phyloP scores from a whole-genome alignment of 495 filamentous ascomycete species.

The Xylaria curta region DNA sequence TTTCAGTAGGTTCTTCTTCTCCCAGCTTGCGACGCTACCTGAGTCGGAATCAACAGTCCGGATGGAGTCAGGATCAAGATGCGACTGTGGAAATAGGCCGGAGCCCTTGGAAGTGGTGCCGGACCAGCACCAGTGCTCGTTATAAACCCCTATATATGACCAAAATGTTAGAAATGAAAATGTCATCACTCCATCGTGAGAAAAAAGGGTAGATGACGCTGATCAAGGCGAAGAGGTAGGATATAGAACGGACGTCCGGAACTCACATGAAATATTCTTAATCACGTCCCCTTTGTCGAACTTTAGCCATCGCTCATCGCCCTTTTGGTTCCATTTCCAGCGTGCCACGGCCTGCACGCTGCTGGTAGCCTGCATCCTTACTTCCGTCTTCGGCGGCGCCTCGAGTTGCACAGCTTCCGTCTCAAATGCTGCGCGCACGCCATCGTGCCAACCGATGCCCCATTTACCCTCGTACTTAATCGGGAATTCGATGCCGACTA shows the following conservation, averaged over 20 bases:
- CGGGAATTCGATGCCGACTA: conserved; percentile 55
- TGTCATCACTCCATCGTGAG: neutral
- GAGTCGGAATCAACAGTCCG: conserved; percentile 34
- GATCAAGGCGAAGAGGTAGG: neutral
- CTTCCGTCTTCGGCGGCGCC: conserved; percentile 43
- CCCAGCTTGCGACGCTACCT: conserved; percentile 40
- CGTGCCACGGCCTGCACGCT: conserved; percentile 45
- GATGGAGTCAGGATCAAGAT: conserved; percentile 45
- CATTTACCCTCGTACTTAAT: conserved; percentile 52
- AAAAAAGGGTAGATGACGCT: neutral
- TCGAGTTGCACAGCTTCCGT: conserved; percentile 47
- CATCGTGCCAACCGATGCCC: conserved; percentile 56
- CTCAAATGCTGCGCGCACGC: conserved; percentile 49
- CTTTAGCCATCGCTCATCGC: conserved; percentile 52
- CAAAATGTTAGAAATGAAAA: conserved; percentile 12
- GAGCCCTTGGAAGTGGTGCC: conserved; percentile 52
- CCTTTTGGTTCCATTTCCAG: conserved; percentile 55
- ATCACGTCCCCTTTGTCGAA: conserved; percentile 56
- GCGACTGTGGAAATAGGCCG: conserved; percentile 54
- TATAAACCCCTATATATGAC: conserved; percentile 37
- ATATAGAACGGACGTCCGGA: neutral
- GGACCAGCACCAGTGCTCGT: conserved; percentile 58
- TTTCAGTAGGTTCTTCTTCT: conserved; percentile 37
- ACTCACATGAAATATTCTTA: conserved; percentile 55
- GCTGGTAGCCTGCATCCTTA: conserved; percentile 45